Conservation (phyloP, 352 stramenopile species). For the Phytopythium aichiense region DNA sequence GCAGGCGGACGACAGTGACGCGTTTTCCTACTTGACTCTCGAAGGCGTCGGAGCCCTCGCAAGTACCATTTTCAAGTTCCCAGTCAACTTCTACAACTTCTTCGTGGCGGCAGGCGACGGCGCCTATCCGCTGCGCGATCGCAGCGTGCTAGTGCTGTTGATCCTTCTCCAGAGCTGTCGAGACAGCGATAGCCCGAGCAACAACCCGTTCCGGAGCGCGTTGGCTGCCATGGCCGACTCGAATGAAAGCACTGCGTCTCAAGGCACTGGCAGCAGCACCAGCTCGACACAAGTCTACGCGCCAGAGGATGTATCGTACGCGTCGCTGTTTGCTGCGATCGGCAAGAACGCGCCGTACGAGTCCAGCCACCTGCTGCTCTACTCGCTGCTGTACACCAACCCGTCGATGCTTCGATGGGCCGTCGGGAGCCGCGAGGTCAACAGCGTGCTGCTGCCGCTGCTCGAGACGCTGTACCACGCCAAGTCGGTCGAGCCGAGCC, state of each 20-base stretch:
- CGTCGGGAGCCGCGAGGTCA: constrained; percentile 38
- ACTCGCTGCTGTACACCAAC: constrained; percentile 70
- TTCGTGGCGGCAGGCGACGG: constrained; percentile 52
- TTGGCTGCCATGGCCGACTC: constrained; percentile 36
- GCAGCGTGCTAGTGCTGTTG: constrained; percentile 60
- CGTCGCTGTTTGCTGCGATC: constrained; percentile 45
- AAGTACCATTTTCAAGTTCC: constrained; percentile 68
- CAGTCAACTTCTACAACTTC: constrained; percentile 60
- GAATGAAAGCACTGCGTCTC: constrained; percentile 2
- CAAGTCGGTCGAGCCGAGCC: constrained; percentile 52
- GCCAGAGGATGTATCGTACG: constrained; percentile 29
- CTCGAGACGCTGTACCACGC: constrained; percentile 71
- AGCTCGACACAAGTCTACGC: not conserved
- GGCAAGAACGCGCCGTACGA: constrained; percentile 59
- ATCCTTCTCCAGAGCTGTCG: constrained; percentile 68
- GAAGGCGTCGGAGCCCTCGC: constrained; percentile 62
- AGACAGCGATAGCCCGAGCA: constrained; percentile 35
- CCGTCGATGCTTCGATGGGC: constrained; percentile 45
- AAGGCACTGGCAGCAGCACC: not conserved
- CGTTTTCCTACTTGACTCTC: constrained; percentile 67
- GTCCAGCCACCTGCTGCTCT: constrained; percentile 64
- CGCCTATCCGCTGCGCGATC: constrained; percentile 57
- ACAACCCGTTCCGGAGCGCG: constrained; percentile 65
- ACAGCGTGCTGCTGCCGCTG: constrained; percentile 53
- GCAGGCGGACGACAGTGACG: constrained; percentile 38